Conservation (phyloP, 129 eudicot genomes). For the Helianthus tuberosus region DNA sequence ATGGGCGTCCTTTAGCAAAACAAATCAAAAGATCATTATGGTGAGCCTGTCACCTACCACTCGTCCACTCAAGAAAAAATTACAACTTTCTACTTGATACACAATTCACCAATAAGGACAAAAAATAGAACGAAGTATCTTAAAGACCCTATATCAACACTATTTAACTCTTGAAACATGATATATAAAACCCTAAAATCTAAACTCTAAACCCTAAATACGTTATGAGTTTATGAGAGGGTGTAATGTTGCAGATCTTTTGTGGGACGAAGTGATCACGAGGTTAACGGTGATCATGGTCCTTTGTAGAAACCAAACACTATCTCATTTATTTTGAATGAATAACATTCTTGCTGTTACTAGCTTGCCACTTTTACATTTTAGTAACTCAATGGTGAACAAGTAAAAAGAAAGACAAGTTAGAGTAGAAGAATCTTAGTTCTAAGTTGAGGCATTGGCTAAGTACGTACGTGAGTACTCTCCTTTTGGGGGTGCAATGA, state of each 20-base stretch:
- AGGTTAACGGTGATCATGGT: not conserved
- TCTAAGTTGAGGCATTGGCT: conserved; percentile 17
- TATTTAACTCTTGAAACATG: too few relatives aligned
- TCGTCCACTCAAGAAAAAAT: not conserved
- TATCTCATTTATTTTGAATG: too few relatives aligned
- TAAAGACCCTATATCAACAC: too few relatives aligned
- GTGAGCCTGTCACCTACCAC: conserved; percentile 26
- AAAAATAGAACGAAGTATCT: too few relatives aligned
- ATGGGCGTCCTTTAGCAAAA: conserved; percentile 27
- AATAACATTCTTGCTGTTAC: too few relatives aligned
- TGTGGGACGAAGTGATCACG: not conserved
- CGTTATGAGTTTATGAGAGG: not conserved
- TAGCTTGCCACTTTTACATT: too few relatives aligned
- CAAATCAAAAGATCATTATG: conserved; percentile 16
- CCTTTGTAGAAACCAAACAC: not conserved
- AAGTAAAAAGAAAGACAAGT: not conserved
- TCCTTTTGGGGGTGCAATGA: conserved; percentile 4
- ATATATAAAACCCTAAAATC: too few relatives aligned
- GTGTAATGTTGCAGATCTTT: not conserved
- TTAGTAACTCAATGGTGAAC: too few relatives aligned
- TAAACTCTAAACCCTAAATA: not conserved
- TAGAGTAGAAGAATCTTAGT: not conserved
- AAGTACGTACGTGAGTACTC: conserved; percentile 17
- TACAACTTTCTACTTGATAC: not conserved
- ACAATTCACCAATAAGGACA: not conserved